Evolutionary conservation across 2,329 filamentous ascomycete species (phyloP).

Genomic region (Claviceps digitariae): DNA sequence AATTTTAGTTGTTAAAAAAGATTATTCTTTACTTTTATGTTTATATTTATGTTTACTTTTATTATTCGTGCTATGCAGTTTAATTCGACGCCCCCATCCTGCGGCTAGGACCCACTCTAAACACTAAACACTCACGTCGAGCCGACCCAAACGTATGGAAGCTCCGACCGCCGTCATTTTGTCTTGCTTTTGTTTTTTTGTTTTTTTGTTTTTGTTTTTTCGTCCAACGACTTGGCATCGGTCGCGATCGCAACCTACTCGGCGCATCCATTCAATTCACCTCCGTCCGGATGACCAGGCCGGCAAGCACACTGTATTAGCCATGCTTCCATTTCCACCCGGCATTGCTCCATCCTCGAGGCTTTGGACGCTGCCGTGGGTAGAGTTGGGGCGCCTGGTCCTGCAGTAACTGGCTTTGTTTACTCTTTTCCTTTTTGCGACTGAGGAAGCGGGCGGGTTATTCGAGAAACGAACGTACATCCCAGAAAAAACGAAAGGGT

Average conservation of each 20-base stretch:
- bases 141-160: too few relatives aligned
- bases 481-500: too few relatives aligned
- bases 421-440: neutral
- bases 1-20: too few relatives aligned
- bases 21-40: too few relatives aligned
- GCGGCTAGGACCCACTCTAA: too few relatives aligned
- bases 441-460: neutral
- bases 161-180: too few relatives aligned
- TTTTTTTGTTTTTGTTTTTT: neutral
- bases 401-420: neutral
- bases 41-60: too few relatives aligned
- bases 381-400: neutral
- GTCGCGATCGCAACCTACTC: neutral
- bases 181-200: neutral
- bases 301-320: constrained; percentile 9
- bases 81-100: too few relatives aligned
- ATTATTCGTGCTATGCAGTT: too few relatives aligned
- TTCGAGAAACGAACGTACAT: neutral
- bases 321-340: constrained; percentile 13
- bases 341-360: constrained; percentile 4
- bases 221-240: neutral
- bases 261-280: neutral
- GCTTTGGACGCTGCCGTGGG: neutral
- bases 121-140: too few relatives aligned
- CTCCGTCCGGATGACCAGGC: neutral